Evolutionary conservation across 2,329 filamentous ascomycete genomes (phyloP).

Genomic region (Dryadomyces quercivorus): DNA sequence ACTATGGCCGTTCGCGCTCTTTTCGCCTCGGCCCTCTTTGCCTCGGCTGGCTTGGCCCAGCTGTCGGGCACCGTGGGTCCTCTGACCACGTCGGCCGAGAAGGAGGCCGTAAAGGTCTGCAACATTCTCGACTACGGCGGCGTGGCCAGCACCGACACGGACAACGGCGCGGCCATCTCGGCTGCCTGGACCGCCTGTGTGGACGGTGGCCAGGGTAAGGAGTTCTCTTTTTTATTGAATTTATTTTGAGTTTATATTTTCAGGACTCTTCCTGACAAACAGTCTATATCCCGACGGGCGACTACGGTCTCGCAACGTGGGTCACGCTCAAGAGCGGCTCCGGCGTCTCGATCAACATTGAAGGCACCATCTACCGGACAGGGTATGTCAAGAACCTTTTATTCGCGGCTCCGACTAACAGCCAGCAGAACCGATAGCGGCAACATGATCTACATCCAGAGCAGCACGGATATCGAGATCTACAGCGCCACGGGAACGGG

Average conservation of each 20-base stretch:
- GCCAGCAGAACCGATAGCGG: constrained; percentile 8
- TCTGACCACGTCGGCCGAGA: constrained; percentile 25
- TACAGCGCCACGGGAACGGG: constrained; percentile 29
- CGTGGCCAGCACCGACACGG: constrained; percentile 35
- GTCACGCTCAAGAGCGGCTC: constrained; percentile 10
- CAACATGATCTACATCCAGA: constrained; percentile 16
- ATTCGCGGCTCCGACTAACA: no score
- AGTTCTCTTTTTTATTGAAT: not conserved
- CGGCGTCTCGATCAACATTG: constrained; percentile 11
- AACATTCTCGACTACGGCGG: constrained; percentile 40
- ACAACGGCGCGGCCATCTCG: constrained; percentile 34
- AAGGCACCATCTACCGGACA: constrained; percentile 13
- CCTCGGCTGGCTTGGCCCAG: constrained; percentile 16
- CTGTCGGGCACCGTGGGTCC: constrained; percentile 31
- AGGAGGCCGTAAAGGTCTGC: constrained; percentile 32
- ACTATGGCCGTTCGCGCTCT: not conserved
- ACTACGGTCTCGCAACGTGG: constrained; percentile 14
- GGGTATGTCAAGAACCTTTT: constrained; percentile 7
- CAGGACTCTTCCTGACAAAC: no score
- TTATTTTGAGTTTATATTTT: not conserved
- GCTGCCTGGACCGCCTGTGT: constrained; percentile 38
- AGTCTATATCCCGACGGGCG: constrained; percentile 12
- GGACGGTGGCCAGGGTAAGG: constrained; percentile 24
- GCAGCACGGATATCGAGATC: constrained; percentile 31
- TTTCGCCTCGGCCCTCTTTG: not conserved